These are phyloP conservation scores for Micractinium conductrix DNA, from an alignment of 139 green algal genomes.

Conservation along the genomic window DNA sequence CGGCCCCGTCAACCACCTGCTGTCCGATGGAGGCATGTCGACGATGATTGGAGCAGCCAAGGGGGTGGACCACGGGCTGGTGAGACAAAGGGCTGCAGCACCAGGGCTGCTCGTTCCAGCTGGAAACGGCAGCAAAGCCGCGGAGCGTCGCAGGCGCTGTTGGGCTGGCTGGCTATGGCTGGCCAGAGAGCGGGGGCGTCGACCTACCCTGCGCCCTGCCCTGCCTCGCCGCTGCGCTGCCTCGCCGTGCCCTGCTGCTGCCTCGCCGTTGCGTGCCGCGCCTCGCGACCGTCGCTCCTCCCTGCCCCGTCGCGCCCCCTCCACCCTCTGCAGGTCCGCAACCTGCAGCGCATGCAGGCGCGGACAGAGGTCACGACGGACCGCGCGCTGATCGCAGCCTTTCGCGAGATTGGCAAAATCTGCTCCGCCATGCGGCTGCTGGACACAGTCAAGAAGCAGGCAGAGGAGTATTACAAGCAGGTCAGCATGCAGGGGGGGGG, in stretches of 20 bases:
- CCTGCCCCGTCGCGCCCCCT: no score
- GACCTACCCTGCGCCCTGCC: neutral
- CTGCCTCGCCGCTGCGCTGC: neutral
- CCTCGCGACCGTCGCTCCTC: neutral
- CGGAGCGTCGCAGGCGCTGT: no score
- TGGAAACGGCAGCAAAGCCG: neutral
- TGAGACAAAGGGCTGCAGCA: slow-evolving; percentile 1
- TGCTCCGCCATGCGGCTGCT: slow-evolving; percentile 67
- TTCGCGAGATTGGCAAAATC: slow-evolving; percentile 60
- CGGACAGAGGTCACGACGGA: slow-evolving; percentile 46
- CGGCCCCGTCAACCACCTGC: slow-evolving; percentile 82
- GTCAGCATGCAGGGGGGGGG: neutral
- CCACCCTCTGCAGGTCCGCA: slow-evolving; percentile 11
- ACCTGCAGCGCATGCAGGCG: slow-evolving; percentile 39
- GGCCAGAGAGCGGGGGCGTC: neutral
- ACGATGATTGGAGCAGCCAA: slow-evolving; percentile 77
- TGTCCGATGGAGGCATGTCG: slow-evolving; percentile 80
- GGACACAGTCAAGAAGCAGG: slow-evolving; percentile 69
- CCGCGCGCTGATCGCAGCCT: slow-evolving; percentile 50
- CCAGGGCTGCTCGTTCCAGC: neutral
- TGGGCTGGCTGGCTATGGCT: neutral
- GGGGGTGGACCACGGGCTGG: slow-evolving; percentile 43
- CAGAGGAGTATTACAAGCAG: slow-evolving; percentile 73
- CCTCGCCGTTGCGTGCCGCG: no score
- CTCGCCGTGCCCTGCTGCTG: no score